phyloP scores from a whole-genome alignment of 1,139 yeast species.

The Hansenula sp. region DNA sequence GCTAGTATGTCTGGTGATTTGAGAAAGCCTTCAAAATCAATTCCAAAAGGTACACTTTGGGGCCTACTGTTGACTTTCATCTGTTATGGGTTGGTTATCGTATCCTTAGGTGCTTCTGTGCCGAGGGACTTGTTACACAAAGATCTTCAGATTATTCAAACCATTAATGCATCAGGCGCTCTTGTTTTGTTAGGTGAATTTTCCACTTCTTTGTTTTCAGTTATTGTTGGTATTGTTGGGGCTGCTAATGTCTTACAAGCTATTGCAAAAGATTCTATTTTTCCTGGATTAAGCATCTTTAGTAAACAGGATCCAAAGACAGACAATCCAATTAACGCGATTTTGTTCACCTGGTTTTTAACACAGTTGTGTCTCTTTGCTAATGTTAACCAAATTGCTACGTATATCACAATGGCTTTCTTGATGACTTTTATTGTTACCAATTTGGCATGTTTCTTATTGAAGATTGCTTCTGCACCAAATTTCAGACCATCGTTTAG shows the following conservation, averaged over 20 bases:
- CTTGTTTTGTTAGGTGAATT: slow-evolving; percentile 83
- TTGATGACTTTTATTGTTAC: slow-evolving; percentile 93
- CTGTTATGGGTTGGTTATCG: slow-evolving; percentile 69
- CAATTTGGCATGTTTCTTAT: slow-evolving; percentile 84
- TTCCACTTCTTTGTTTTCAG: slow-evolving; percentile 85
- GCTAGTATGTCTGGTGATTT: slow-evolving; percentile 98
- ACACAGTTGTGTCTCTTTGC: slow-evolving; percentile 84
- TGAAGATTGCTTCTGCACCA: slow-evolving; percentile 90
- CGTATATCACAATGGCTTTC: slow-evolving; percentile 94
- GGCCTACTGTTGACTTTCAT: slow-evolving; percentile 74
- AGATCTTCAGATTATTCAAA: slow-evolving; percentile 82
- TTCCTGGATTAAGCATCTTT: slow-evolving; percentile 70
- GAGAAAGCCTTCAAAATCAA: slow-evolving; percentile 76
- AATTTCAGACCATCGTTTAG: slow-evolving; percentile 93
- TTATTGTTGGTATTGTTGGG: slow-evolving; percentile 92
- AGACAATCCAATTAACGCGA: slow-evolving; percentile 54
- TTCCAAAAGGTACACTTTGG: slow-evolving; percentile 84
- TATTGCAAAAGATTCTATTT: slow-evolving; percentile 77
- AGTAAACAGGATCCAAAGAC: slow-evolving; percentile 40
- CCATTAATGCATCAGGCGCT: slow-evolving; percentile 66
- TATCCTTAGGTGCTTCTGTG: slow-evolving; percentile 73
- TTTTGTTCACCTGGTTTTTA: slow-evolving; percentile 71
- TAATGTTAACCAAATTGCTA: slow-evolving; percentile 90
- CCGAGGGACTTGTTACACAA: slow-evolving; percentile 71
- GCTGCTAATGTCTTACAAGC: slow-evolving; percentile 91